Conservation (phyloP, 1,284 basidiomycete genomes). For the Leccinum huronense region DNA sequence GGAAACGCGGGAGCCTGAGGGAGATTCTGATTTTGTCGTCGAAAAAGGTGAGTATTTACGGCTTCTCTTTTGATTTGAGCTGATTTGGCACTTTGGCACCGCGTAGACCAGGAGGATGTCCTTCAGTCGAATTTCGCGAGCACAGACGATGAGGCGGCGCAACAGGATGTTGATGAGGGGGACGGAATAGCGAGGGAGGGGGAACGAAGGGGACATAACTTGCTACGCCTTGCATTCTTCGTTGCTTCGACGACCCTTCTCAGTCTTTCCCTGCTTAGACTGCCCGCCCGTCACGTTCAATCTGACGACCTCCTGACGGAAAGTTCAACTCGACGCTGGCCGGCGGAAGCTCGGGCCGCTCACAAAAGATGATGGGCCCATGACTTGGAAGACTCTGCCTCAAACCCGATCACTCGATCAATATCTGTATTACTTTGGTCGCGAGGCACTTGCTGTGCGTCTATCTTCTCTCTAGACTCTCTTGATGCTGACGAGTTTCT, state of each 20-base stretch:
- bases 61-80: neutral
- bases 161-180: slow-evolving; percentile 18
- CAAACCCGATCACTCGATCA: no score
- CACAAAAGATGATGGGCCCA: no score
- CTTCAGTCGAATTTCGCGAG: slow-evolving; percentile 81
- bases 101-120: slow-evolving; percentile 70
- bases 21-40: slow-evolving; percentile 67
- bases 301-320: no score
- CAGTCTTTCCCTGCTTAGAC: no score
- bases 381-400: no score
- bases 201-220: neutral
- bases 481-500: slow-evolving; percentile 7
- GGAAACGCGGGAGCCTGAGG: slow-evolving; percentile 60
- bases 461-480: no score
- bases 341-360: no score
- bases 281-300: no score
- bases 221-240: neutral
- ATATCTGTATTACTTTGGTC: no score
- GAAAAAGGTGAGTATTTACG: slow-evolving; percentile 48
- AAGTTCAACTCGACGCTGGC: no score
- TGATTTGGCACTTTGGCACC: neutral
- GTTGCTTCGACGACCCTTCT: no score
- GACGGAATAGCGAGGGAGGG: neutral
- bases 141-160: slow-evolving; percentile 68
- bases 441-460: no score